A percentile compares a stretch with the other conserved stretches of the same genome.
Evolutionary conservation across 2,329 filamentous ascomycete genomes (phyloP).

Genomic region (Fusarium sp.): DNA sequence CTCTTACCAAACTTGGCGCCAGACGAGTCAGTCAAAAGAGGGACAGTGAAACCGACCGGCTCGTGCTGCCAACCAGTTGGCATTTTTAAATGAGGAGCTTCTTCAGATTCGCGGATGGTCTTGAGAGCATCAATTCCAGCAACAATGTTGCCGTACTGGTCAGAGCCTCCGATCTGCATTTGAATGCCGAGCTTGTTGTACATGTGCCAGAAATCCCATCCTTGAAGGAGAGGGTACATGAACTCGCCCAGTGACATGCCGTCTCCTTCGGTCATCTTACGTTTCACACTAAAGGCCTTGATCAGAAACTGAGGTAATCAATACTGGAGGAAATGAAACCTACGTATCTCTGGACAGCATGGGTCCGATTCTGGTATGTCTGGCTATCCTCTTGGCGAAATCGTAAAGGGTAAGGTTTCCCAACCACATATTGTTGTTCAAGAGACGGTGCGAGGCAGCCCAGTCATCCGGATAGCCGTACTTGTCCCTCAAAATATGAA

Average conservation of each 20-base stretch:
- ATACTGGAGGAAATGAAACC: slow-evolving; percentile 56
- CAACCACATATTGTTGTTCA: slow-evolving; percentile 91
- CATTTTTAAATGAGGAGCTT: slow-evolving; percentile 59
- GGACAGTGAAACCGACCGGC: slow-evolving; percentile 91
- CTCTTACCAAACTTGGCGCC: slow-evolving; percentile 97
- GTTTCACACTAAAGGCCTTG: slow-evolving; percentile 71
- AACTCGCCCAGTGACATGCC: slow-evolving; percentile 97
- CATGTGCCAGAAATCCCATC: slow-evolving; percentile 96
- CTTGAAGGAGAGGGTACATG: slow-evolving; percentile 91
- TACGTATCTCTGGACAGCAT: slow-evolving; percentile 92
- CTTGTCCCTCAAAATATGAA: slow-evolving; percentile 74
- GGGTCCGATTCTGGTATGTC: slow-evolving; percentile 81
- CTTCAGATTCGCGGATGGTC: slow-evolving; percentile 73
- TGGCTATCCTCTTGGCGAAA: slow-evolving; percentile 81
- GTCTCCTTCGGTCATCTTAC: slow-evolving; percentile 85
- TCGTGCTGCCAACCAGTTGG: slow-evolving; percentile 63
- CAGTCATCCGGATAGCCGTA: slow-evolving; percentile 75
- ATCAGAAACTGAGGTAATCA: slow-evolving; percentile 37
- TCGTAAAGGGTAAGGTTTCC: slow-evolving; percentile 79
- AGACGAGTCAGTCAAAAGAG: slow-evolving; percentile 86
- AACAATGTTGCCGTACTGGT: slow-evolving; percentile 97
- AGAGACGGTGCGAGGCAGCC: slow-evolving; percentile 76
- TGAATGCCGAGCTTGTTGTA: slow-evolving; percentile 77
- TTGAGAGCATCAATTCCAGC: slow-evolving; percentile 90
- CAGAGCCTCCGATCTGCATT: slow-evolving; percentile 93